Evolutionary conservation across 1,284 basidiomycete genomes (phyloP).

Genomic region (Moniliella sp.): DNA sequence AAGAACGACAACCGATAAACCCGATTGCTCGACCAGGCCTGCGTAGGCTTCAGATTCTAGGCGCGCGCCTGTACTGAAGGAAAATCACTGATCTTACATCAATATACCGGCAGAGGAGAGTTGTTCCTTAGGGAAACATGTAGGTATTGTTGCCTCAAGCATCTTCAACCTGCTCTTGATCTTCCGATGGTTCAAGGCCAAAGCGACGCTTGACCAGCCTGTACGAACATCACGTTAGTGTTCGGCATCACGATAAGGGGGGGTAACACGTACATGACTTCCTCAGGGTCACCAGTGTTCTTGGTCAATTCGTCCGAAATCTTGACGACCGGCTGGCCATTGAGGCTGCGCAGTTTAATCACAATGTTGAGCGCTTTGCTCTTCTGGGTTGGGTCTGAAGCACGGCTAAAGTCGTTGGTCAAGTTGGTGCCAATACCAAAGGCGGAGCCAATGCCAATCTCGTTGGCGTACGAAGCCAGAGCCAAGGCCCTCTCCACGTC

Average conservation of each 20-base stretch:
- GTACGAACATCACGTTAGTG: not conserved
- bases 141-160: too few relatives aligned
- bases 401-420: slow-evolving; percentile 17
- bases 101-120: too few relatives aligned
- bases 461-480: slow-evolving; percentile 9
- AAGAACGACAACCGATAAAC: too few relatives aligned
- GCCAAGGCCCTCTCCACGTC: slow-evolving; percentile 18
- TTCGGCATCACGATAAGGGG: too few relatives aligned
- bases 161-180: slow-evolving; percentile 1
- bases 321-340: slow-evolving; percentile 21
- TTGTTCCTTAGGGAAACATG: too few relatives aligned
- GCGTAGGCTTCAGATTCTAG: too few relatives aligned
- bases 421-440: slow-evolving; percentile 25
- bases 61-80: too few relatives aligned
- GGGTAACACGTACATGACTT: slow-evolving; percentile 13
- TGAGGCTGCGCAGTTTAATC: slow-evolving; percentile 23
- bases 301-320: slow-evolving; percentile 31
- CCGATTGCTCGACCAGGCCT: too few relatives aligned
- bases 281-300: slow-evolving; percentile 23
- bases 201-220: slow-evolving; percentile 10
- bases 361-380: slow-evolving; percentile 26
- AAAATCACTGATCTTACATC: too few relatives aligned
- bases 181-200: slow-evolving; percentile 4
- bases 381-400: slow-evolving; percentile 1
- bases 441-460: slow-evolving; percentile 21